Evolutionary conservation across 2,329 filamentous ascomycete genomes (phyloP).

Genomic region (Calonectria multiphialidica): DNA sequence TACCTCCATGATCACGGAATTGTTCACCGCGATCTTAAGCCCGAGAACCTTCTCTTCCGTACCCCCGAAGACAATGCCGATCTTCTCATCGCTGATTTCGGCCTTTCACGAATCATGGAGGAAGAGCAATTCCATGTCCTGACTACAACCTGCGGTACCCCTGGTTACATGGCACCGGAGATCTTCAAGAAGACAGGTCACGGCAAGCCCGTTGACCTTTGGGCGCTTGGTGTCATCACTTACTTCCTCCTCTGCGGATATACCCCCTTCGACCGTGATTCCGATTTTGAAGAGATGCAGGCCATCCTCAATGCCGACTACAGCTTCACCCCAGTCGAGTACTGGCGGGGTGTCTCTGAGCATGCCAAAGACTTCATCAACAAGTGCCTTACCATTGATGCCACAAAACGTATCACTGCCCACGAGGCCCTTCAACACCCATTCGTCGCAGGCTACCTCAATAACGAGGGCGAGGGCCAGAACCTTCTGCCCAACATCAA

Average conservation of each 20-base stretch:
- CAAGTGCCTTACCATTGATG: conserved; percentile 91
- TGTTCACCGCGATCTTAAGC: conserved; percentile 97
- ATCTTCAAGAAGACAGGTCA: conserved; percentile 99
- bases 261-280: conserved; percentile 97
- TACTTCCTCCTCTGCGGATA: conserved; percentile 99
- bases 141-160: conserved; percentile 97
- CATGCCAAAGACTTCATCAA: conserved; percentile 93
- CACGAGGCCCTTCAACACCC: conserved; percentile 80
- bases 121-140: conserved; percentile 98
- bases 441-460: conserved; percentile 69
- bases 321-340: conserved; percentile 92
- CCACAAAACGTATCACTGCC: conserved; percentile 87
- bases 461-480: conserved; percentile 62
- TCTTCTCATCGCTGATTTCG: conserved; percentile 96
- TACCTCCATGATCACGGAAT: conserved; percentile 99
- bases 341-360: conserved; percentile 94
- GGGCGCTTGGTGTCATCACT: conserved; percentile 98
- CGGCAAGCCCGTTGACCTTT: conserved; percentile 97
- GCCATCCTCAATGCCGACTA: conserved; percentile 98
- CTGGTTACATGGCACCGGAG: conserved; percentile 98
- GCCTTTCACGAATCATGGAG: conserved; percentile 96
- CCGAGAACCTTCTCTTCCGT: conserved; percentile 95
- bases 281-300: conserved; percentile 99
- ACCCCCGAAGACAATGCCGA: conserved; percentile 98
- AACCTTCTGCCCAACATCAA: conserved; percentile 77